Conservation (phyloP, 495 filamentous ascomycete genomes). For the Penicillium longicatenatum region DNA sequence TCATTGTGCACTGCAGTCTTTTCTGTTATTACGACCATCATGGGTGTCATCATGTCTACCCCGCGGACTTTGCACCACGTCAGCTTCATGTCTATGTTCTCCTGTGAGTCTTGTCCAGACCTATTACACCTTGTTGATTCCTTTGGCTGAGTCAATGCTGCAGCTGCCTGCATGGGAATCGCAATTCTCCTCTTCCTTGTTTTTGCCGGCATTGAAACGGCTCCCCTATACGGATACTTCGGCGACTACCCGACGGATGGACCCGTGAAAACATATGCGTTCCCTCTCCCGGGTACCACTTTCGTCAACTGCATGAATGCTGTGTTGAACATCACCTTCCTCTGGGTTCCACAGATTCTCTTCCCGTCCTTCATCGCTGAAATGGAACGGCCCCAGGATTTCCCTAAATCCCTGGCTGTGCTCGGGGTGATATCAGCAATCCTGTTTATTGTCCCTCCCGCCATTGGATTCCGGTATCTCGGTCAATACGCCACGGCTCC, state of each 20-base stretch:
- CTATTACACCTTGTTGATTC: neutral
- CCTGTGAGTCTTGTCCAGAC: slow-evolving; percentile 24
- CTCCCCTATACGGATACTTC: slow-evolving; percentile 32
- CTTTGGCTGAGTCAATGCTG: neutral
- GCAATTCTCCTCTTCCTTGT: slow-evolving; percentile 49
- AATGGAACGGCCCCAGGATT: slow-evolving; percentile 58
- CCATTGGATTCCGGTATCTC: slow-evolving; percentile 54
- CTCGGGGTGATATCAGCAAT: slow-evolving; percentile 49
- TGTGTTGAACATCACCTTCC: slow-evolving; percentile 47
- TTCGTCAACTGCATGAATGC: slow-evolving; percentile 51
- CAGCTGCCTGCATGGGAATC: slow-evolving; percentile 45
- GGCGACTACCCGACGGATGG: slow-evolving; percentile 41
- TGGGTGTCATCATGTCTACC: slow-evolving; percentile 44
- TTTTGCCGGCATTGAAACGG: slow-evolving; percentile 45
- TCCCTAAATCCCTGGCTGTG: slow-evolving; percentile 54
- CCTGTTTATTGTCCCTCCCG: slow-evolving; percentile 56
- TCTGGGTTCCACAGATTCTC: slow-evolving; percentile 54
- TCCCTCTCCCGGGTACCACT: slow-evolving; percentile 46
- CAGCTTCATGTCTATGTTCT: slow-evolving; percentile 50
- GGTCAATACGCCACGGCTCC: slow-evolving; percentile 52
- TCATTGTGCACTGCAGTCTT: slow-evolving; percentile 39
- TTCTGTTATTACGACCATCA: slow-evolving; percentile 34
- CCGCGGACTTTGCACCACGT: slow-evolving; percentile 45
- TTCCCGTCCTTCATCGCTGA: slow-evolving; percentile 61
- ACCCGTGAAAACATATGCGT: slow-evolving; percentile 44